A percentile compares a stretch with the other conserved stretches of the same genome.
Evolutionary conservation across 2,329 filamentous ascomycete species (phyloP).

Genomic region (Drechmeria coniospora): DNA sequence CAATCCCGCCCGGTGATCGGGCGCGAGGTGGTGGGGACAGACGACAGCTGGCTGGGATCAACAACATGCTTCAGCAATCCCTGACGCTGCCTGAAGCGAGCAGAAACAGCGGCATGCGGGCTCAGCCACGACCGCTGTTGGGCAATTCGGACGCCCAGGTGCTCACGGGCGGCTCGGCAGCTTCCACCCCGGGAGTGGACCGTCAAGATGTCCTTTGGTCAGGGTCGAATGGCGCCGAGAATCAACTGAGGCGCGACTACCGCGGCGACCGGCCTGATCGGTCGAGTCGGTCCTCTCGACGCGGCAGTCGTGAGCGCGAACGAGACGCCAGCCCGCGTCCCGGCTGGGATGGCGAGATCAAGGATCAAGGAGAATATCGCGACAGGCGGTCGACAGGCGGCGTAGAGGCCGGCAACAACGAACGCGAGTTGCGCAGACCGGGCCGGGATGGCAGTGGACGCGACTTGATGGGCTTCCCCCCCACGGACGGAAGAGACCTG

Average conservation of each 20-base stretch:
- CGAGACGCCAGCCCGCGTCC: constrained; percentile 26
- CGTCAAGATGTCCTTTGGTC: constrained; percentile 28
- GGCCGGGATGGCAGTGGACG: constrained; percentile 11
- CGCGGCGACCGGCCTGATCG: constrained; percentile 27
- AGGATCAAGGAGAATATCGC: constrained; percentile 28
- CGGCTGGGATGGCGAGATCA: constrained; percentile 29
- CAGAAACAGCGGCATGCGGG: constrained; percentile 19
- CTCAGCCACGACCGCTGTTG: constrained; percentile 25
- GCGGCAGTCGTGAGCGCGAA: constrained; percentile 34
- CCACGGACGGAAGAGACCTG: constrained; percentile 15
- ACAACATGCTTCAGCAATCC: constrained; percentile 39
- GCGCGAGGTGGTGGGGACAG: constrained; percentile 23
- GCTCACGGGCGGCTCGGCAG: constrained; percentile 36
- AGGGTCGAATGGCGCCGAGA: constrained; percentile 18
- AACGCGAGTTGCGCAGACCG: constrained; percentile 18
- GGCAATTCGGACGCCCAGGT: constrained; percentile 41
- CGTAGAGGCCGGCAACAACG: constrained; percentile 12
- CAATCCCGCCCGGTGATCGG: constrained; percentile 21
- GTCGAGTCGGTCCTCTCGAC: constrained; percentile 25
- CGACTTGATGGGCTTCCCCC: constrained; percentile 16
- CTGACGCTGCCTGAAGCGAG: constrained; percentile 23
- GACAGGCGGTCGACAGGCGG: constrained; percentile 24
- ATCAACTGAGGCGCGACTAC: constrained; percentile 17
- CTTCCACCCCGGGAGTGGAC: constrained; percentile 32
- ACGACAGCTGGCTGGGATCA: constrained; percentile 43